A percentile compares a stretch with the other conserved stretches of the same genome.
Conservation (phyloP, 306 rosid species). For the Trichosanthes cucumerina region DNA sequence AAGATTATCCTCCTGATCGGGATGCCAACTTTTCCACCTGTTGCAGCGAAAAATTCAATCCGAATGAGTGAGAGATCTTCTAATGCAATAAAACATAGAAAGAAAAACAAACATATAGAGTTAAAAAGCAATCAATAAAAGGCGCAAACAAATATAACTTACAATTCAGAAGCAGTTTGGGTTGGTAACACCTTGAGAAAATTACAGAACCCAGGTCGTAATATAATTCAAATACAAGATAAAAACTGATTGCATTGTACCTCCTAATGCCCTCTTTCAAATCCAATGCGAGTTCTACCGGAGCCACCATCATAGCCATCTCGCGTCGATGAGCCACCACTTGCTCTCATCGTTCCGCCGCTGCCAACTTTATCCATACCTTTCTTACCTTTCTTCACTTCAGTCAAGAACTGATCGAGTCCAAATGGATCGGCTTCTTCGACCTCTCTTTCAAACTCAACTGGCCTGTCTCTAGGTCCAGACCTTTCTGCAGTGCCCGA, state of each 20-base stretch:
- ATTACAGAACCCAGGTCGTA: background rate
- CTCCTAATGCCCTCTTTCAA: conserved; percentile 58
- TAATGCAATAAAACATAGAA: background rate
- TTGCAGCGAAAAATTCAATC: background rate
- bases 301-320: conserved; percentile 75
- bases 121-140: background rate
- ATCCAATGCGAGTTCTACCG: conserved; percentile 70
- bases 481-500: conserved; percentile 58
- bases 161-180: background rate
- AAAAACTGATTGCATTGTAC: background rate
- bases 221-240: conserved; percentile 1
- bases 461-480: conserved; percentile 67
- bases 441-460: conserved; percentile 67
- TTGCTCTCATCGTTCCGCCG: conserved; percentile 84
- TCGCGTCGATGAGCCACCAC: conserved; percentile 72
- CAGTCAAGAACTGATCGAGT: conserved; percentile 73
- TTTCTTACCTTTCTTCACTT: conserved; percentile 76
- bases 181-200: background rate
- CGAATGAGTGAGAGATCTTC: background rate
- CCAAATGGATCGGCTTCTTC: conserved; percentile 96
- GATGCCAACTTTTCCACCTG: conserved; percentile 2
- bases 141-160: background rate
- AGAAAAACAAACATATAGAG: background rate
- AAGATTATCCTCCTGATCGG: background rate
- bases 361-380: conserved; percentile 64